phyloP scores from a whole-genome alignment of 768 basidiomycete species.

The Lepiota brunneoincarnata region DNA sequence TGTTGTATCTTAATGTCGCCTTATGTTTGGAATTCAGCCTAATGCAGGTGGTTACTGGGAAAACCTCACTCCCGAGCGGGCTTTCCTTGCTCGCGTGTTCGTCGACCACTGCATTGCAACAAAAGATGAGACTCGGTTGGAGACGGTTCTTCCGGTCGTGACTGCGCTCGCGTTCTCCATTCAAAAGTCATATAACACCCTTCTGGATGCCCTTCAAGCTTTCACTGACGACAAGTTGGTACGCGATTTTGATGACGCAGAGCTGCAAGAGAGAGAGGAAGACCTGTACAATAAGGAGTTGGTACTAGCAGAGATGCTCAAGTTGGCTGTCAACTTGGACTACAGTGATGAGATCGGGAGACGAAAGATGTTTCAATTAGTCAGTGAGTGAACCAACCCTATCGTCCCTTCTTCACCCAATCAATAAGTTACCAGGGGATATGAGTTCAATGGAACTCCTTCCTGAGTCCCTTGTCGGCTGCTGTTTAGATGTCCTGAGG shows the following conservation, averaged over 20 bases:
- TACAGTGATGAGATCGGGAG: slow-evolving; percentile 92
- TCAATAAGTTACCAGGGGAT: slow-evolving; percentile 44
- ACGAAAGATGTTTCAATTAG: slow-evolving; percentile 81
- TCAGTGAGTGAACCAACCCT: slow-evolving; percentile 54
- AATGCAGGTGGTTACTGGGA: slow-evolving; percentile 69
- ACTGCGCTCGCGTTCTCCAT: slow-evolving; percentile 77
- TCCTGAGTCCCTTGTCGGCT: slow-evolving; percentile 65
- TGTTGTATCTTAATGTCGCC: slow-evolving; percentile 16
- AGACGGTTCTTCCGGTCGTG: slow-evolving; percentile 77
- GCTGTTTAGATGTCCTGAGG: slow-evolving; percentile 81
- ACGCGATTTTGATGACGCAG: slow-evolving; percentile 27
- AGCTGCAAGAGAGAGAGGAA: slow-evolving; percentile 43
- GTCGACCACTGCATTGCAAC: slow-evolving; percentile 70
- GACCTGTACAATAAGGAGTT: slow-evolving; percentile 53
- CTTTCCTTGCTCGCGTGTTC: slow-evolving; percentile 81
- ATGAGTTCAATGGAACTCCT: slow-evolving; percentile 77
- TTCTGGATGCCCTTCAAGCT: slow-evolving; percentile 23
- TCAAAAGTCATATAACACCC: slow-evolving; percentile 64
- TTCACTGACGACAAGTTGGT: slow-evolving; percentile 22
- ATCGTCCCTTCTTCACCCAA: not conserved
- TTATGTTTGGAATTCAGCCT: not conserved
- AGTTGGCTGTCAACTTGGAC: slow-evolving; percentile 76
- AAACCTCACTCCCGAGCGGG: slow-evolving; percentile 65
- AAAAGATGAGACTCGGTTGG: slow-evolving; percentile 60
- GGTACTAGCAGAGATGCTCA: slow-evolving; percentile 78